Evolutionary conservation across 2,329 filamentous ascomycete genomes (phyloP).

Genomic region (Cephalotrichum gorgonifer): DNA sequence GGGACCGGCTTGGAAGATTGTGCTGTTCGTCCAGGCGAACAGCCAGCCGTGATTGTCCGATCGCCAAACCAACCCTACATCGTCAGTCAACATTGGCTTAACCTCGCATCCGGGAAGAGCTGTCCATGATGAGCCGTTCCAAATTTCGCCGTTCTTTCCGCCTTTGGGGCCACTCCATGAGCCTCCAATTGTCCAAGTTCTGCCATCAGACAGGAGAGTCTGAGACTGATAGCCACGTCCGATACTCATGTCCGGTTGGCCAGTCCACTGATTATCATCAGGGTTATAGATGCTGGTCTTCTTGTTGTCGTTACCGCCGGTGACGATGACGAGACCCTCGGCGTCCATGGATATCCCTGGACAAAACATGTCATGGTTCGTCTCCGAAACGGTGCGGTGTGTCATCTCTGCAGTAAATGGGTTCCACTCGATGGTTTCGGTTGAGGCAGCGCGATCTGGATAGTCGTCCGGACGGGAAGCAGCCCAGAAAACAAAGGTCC

Average conservation of each 20-base stretch:
- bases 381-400: conserved; percentile 24
- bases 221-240: conserved; percentile 42
- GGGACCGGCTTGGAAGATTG: conserved; percentile 45
- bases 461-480: conserved; percentile 4
- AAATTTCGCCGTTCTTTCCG: conserved; percentile 47
- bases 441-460: conserved; percentile 1
- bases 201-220: conserved; percentile 37
- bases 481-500: conserved; percentile 1
- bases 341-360: conserved; percentile 41
- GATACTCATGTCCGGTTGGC: conserved; percentile 30
- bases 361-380: conserved; percentile 45
- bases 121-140: conserved; percentile 35
- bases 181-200: conserved; percentile 48
- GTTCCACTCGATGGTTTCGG: conserved; percentile 3
- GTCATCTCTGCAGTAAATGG: conserved; percentile 13
- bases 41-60: conserved; percentile 22
- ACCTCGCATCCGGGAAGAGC: conserved; percentile 29
- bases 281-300: conserved; percentile 38
- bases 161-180: conserved; percentile 35
- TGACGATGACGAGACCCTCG: conserved; percentile 38
- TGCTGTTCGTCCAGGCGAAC: conserved; percentile 32
- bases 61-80: conserved; percentile 38
- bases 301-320: conserved; percentile 38
- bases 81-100: conserved; percentile 38
- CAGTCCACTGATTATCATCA: conserved; percentile 23